A percentile compares a stretch with the other conserved stretches of the same genome.
phyloP scores from a whole-genome alignment of 1,139 yeast genomes.

The Pichia sp. region DNA sequence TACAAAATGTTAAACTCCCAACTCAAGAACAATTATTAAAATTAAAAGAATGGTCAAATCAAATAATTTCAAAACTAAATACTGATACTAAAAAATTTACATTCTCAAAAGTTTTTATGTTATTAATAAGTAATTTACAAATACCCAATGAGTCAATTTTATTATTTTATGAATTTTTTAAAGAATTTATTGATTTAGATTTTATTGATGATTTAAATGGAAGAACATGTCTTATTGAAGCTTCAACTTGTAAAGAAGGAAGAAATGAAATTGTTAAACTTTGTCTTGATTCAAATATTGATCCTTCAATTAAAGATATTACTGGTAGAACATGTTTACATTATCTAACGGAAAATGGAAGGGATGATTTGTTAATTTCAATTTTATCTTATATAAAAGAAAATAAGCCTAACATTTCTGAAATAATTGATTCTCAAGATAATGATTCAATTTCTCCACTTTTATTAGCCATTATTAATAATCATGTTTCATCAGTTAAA shows the following conservation, averaged over 20 bases:
- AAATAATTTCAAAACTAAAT: slow-evolving; percentile 25
- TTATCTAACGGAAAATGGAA: slow-evolving; percentile 71
- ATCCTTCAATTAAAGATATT: slow-evolving; percentile 44
- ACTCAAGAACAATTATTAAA: slow-evolving; percentile 22
- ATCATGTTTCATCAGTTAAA: slow-evolving; percentile 50
- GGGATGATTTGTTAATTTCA: slow-evolving; percentile 47
- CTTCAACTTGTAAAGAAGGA: slow-evolving; percentile 31
- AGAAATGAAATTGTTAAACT: slow-evolving; percentile 34
- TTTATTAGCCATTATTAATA: slow-evolving; percentile 67
- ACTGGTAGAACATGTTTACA: slow-evolving; percentile 84
- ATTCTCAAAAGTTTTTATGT: slow-evolving; percentile 53
- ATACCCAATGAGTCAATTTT: slow-evolving; percentile 45
- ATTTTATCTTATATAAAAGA: slow-evolving; percentile 24
- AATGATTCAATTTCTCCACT: slow-evolving; percentile 77
- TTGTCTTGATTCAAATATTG: slow-evolving; percentile 28
- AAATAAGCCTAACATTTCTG: not conserved
- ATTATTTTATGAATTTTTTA: slow-evolving; percentile 39
- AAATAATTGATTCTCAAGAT: slow-evolving; percentile 46
- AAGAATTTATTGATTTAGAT: slow-evolving; percentile 38
- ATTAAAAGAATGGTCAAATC: slow-evolving; percentile 28
- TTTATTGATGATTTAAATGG: slow-evolving; percentile 37
- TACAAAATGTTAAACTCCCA: slow-evolving; percentile 27
- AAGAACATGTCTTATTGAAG: slow-evolving; percentile 43
- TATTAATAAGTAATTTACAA: slow-evolving; percentile 50
- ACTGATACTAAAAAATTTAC: slow-evolving; percentile 24